phyloP scores from a whole-genome alignment of 257 asterid genomes.

The Echites panduratus region DNA sequence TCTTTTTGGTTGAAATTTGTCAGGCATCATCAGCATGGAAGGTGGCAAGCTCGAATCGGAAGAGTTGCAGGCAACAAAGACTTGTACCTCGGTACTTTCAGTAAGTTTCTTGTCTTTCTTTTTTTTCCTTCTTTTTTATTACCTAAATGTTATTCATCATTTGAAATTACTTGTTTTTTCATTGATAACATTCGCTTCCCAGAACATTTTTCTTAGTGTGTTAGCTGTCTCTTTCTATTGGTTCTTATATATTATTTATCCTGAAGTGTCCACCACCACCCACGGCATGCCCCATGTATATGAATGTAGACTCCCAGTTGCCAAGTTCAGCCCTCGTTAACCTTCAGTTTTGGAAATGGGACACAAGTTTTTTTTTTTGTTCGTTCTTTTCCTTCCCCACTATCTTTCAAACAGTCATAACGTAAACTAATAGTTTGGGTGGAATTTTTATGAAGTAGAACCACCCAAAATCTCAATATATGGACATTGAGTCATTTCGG shows the following conservation, averaged over 20 bases:
- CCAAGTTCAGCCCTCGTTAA: neutral
- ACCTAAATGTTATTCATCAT: slow-evolving; percentile 13
- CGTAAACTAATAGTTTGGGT: too few species aligned
- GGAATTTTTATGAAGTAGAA: too few species aligned
- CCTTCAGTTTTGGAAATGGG: neutral
- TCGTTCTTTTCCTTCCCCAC: too few species aligned
- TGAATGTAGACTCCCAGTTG: neutral
- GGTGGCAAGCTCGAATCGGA: slow-evolving; percentile 96
- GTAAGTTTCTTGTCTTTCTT: slow-evolving; percentile 46
- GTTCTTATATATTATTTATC: neutral
- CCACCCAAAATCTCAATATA: too few species aligned
- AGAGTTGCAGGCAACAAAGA: slow-evolving; percentile 97
- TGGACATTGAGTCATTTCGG: too few species aligned
- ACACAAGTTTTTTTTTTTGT: too few species aligned
- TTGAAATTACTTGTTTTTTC: neutral
- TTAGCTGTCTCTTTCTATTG: neutral
- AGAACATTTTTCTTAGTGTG: too few species aligned
- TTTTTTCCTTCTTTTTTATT: neutral
- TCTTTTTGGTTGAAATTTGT: slow-evolving; percentile 32
- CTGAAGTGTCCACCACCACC: neutral
- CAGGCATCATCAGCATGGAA: slow-evolving; percentile 95
- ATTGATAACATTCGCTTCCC: neutral
- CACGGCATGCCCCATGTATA: too few species aligned
- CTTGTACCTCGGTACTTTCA: slow-evolving; percentile 96
- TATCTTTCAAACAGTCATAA: too few species aligned